A percentile compares a stretch with the other conserved stretches of the same genome.
phyloP scores from a whole-genome alignment of 2,329 filamentous ascomycete genomes.

The Alternaria alternata region DNA sequence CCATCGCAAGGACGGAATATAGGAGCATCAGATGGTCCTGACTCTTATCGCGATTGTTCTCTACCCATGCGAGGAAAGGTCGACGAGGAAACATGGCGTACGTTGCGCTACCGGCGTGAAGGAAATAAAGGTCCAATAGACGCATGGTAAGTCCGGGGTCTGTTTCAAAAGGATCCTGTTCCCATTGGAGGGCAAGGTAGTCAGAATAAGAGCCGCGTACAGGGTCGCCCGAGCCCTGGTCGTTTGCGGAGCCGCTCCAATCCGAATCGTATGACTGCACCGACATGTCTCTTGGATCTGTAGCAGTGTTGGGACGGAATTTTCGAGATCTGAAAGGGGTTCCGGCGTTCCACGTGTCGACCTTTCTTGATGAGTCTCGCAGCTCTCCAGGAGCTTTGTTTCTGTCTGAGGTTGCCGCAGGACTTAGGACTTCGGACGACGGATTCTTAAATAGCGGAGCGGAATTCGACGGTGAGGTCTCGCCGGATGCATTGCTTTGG shows the following conservation, averaged over 20 bases:
- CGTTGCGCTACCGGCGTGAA: slow-evolving; percentile 62
- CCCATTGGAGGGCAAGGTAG: slow-evolving; percentile 53
- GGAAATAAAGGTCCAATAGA: slow-evolving; percentile 65
- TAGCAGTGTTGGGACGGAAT: slow-evolving; percentile 34
- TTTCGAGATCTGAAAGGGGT: slow-evolving; percentile 38
- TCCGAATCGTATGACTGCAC: slow-evolving; percentile 47
- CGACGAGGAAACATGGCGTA: slow-evolving; percentile 65
- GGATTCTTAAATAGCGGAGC: slow-evolving; percentile 42
- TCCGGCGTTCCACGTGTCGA: slow-evolving; percentile 41
- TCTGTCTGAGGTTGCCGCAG: slow-evolving; percentile 40
- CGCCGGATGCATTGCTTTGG: slow-evolving; percentile 44
- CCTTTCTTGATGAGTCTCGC: slow-evolving; percentile 37
- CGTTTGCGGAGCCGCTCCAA: slow-evolving; percentile 43
- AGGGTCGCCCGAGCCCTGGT: slow-evolving; percentile 37
- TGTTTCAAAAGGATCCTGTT: slow-evolving; percentile 62
- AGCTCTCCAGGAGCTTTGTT: slow-evolving; percentile 40
- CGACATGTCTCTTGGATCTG: slow-evolving; percentile 42
- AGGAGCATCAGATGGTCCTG: slow-evolving; percentile 66
- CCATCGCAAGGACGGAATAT: slow-evolving; percentile 67
- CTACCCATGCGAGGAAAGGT: slow-evolving; percentile 64
- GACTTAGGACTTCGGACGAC: slow-evolving; percentile 41
- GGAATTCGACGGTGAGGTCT: slow-evolving; percentile 44
- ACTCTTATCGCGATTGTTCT: slow-evolving; percentile 57
- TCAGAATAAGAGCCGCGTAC: slow-evolving; percentile 45
- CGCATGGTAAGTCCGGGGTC: slow-evolving; percentile 60